phyloP scores from a whole-genome alignment of 2,329 filamentous ascomycete species.

The Paecilomyces sp. region DNA sequence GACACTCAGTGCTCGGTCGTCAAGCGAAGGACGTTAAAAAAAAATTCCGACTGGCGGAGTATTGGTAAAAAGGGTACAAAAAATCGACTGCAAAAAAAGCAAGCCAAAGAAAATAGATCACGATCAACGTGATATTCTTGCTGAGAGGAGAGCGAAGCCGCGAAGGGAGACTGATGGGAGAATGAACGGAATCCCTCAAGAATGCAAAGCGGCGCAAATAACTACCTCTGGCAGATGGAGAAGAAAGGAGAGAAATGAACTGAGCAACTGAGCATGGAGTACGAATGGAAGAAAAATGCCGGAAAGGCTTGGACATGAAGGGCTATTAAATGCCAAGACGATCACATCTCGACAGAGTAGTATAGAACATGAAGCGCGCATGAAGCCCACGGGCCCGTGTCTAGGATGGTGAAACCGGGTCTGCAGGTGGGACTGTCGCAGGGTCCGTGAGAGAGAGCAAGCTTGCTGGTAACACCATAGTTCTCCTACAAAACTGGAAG shows the following conservation, averaged over 20 bases:
- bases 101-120: slow-evolving; percentile 5
- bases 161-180: slow-evolving; percentile 7
- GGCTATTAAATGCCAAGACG: slow-evolving; percentile 8
- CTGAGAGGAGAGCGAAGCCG: slow-evolving; percentile 2
- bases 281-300: slow-evolving; percentile 8
- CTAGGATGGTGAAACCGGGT: slow-evolving; percentile 8
- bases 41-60: slow-evolving; percentile 1
- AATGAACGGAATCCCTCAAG: slow-evolving; percentile 13
- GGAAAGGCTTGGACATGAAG: slow-evolving; percentile 3
- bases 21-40: neutral
- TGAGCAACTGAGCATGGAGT: slow-evolving; percentile 3
- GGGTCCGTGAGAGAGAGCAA: neutral
- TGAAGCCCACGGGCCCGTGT: slow-evolving; percentile 11
- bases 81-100: slow-evolving; percentile 1
- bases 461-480: neutral
- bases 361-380: slow-evolving; percentile 13
- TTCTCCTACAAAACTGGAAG: neutral
- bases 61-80: neutral
- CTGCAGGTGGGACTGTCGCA: slow-evolving; percentile 6
- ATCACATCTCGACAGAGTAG: slow-evolving; percentile 3
- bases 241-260: slow-evolving; percentile 6
- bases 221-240: slow-evolving; percentile 1
- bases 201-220: neutral
- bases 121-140: slow-evolving; percentile 14
- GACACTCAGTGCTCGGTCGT: neutral